These are phyloP conservation scores for Panicum virgatum DNA, from an alignment of 202 grass and related monocot genomes.

Conservation along the genomic window DNA sequence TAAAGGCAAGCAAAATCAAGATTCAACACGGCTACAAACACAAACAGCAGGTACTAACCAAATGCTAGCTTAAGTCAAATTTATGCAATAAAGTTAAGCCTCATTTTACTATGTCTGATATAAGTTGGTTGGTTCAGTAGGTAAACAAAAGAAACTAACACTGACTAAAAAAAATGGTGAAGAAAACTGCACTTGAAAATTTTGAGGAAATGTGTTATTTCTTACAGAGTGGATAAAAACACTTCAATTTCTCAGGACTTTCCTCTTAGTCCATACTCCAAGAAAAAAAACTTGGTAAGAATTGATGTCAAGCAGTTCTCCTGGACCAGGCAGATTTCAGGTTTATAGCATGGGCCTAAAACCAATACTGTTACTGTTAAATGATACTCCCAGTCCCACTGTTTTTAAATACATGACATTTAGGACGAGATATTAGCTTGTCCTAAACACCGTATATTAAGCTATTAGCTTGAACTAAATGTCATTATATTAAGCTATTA, in stretches of 20 bases:
- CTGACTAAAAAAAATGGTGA: neutral
- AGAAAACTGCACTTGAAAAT: neutral
- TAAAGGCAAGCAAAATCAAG: constrained; percentile 34
- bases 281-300: constrained; percentile 13
- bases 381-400: too few relatives aligned
- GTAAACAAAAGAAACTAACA: neutral
- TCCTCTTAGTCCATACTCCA: neutral
- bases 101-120: constrained; percentile 13
- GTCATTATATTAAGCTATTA: too few relatives aligned
- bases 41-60: constrained; percentile 14
- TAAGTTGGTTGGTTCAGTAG: neutral
- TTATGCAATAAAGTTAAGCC: constrained; percentile 2
- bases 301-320: neutral
- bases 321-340: constrained; percentile 7
- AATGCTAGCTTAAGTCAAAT: constrained; percentile 8
- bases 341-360: neutral
- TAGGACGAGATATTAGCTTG: too few relatives aligned
- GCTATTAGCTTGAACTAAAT: too few relatives aligned
- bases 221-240: neutral
- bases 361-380: neutral
- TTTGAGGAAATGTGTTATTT: constrained; percentile 8
- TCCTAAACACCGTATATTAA: too few relatives aligned
- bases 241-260: neutral
- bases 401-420: too few relatives aligned
- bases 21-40: constrained; percentile 21